Percentiles rank a stretch among this genome's conserved stretches.
phyloP scores from a whole-genome alignment of 2,329 filamentous ascomycete species.

The Penicillium rolfsii region DNA sequence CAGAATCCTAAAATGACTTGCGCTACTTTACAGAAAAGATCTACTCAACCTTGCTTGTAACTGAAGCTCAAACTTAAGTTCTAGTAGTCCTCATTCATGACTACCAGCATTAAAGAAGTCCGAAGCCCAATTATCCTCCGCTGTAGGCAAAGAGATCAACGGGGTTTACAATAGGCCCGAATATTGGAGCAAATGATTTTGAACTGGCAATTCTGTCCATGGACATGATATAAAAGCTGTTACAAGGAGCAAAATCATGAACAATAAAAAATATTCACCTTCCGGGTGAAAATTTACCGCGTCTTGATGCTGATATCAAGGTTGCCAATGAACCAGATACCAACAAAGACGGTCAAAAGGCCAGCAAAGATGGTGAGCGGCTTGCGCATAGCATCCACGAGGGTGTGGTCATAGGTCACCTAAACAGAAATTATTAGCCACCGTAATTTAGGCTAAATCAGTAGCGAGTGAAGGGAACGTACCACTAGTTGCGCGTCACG shows the following conservation, averaged over 20 bases:
- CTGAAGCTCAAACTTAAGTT: not conserved
- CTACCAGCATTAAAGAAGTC: too few species aligned
- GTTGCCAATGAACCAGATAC: constrained; percentile 73
- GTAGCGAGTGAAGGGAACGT: constrained; percentile 12
- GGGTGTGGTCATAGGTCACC: constrained; percentile 83
- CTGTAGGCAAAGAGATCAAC: not conserved
- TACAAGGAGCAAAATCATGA: constrained; percentile 1
- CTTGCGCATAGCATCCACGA: constrained; percentile 76
- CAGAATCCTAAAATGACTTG: not conserved
- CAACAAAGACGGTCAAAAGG: constrained; percentile 72
- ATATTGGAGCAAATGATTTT: not conserved
- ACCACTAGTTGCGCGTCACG: constrained; percentile 78
- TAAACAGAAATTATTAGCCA: constrained; percentile 26
- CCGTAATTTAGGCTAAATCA: not conserved
- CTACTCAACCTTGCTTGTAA: not conserved
- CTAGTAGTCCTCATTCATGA: too few species aligned
- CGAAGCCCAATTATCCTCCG: too few species aligned
- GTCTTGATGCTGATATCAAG: constrained; percentile 80
- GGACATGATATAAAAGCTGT: constrained; percentile 5
- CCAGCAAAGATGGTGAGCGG: constrained; percentile 79
- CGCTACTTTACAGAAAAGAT: not conserved
- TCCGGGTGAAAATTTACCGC: constrained; percentile 42
- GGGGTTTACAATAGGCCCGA: not conserved
- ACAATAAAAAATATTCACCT: constrained; percentile 4
- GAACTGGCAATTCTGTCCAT: not conserved